Evolutionary conservation across 345 rosid genomes (phyloP), one percentile per base, ranked within the genome.

Genomic region (Eutrema japonicum): DNA sequence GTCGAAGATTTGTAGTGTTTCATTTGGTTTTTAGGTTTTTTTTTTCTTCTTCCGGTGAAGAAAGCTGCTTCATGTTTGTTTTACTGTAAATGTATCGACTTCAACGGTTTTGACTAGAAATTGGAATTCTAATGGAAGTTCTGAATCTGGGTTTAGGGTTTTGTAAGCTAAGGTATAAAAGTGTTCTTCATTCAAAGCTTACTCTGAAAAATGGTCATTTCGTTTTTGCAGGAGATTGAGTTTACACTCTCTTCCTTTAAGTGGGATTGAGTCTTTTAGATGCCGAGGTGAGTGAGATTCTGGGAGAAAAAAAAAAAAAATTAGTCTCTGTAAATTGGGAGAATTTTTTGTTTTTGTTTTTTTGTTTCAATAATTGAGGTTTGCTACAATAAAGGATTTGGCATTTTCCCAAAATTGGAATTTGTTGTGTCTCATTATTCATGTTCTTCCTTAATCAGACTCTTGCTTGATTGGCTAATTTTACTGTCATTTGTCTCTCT

Each of bases 201-300:
- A 53, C 18, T 55, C 16, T 57, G 14, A 30, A 52, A 36, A 72
- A 14, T 13, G 16, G 16, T 26, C 1, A 2, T 48, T 45, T 40
- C 11, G n/a, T 14, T 73, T 33, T 42, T 61, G 68, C 62, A 71
- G 80, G 76, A 57, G 76, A 6, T 38, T 70, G 71, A 54, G 55
- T 56, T 49, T 64, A 42, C 32, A 64, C 32, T 49, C 67, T 40
- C 61, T 53, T 33, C 60, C 79, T 62, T 49, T 59, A 32, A 61
- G 60, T 70, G 75, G 75, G 52, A 32, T 37, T 63, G 64, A 70
- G 18, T 61, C 80, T 46, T 49, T 40, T 65, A 65, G 68, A 65
- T 49, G 32, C 72, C 6, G 29, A 77, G 76, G 80, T 71, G n/a
- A 55, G 36, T 22, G 26, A 22, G 26, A 0, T 33, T 51, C 14